Percentiles rank a stretch among this genome's conserved stretches.
Conservation (phyloP, 225 moss, liverwort and hornwort genomes). For the Climacium dendroides region DNA sequence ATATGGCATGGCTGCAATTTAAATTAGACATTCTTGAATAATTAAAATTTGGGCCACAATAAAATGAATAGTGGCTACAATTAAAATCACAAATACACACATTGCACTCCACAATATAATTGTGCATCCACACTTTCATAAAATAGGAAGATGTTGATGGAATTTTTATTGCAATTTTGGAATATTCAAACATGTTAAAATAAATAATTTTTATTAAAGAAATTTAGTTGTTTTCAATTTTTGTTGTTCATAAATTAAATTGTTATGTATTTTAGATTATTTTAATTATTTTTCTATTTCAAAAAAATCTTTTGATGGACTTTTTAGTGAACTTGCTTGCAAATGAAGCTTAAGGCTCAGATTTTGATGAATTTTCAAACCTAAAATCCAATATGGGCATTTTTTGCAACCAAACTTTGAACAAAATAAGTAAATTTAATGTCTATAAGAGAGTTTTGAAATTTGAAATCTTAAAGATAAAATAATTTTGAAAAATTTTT, state of each 20-base stretch:
- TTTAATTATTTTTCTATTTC: background rate
- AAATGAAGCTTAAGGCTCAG: background rate
- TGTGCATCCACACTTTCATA: too few species aligned
- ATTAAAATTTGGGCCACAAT: background rate
- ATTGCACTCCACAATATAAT: too few species aligned
- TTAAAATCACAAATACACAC: background rate
- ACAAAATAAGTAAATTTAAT: background rate
- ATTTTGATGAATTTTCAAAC: background rate
- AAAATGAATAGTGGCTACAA: background rate
- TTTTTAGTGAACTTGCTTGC: background rate
- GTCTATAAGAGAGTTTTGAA: background rate
- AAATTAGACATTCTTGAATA: background rate
- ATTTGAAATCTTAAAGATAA: background rate
- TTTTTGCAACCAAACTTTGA: background rate
- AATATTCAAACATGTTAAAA: background rate
- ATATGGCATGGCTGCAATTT: background rate
- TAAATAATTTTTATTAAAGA: background rate
- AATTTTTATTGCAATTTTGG: background rate
- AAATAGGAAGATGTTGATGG: background rate
- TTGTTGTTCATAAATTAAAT: background rate
- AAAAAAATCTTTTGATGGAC: background rate
- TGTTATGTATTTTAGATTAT: background rate
- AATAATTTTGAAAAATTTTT: background rate
- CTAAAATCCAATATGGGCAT: background rate
- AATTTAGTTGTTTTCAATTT: rapidly evolving